Evolutionary conservation across 139 green algal species (phyloP).

Genomic region (Auxenochlorella pyrenoidosa): DNA sequence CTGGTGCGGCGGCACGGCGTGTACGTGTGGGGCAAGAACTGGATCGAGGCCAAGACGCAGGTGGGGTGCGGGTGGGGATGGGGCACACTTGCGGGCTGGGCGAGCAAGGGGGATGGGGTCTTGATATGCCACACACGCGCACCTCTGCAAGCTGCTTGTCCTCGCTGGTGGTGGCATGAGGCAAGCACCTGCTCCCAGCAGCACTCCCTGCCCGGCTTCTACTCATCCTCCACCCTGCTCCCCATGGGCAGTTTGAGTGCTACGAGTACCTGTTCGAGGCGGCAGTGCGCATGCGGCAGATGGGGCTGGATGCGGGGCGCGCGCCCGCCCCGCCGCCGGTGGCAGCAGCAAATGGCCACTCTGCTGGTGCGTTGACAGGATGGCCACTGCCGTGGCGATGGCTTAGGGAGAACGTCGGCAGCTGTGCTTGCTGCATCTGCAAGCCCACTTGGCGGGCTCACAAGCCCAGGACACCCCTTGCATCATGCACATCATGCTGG

Average conservation of each 20-base stretch:
- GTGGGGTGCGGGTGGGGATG: background rate
- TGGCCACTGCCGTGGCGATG: background rate
- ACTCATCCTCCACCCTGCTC: background rate
- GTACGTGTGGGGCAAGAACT: conserved; percentile 92
- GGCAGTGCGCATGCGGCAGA: conserved; percentile 78
- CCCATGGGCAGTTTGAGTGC: conserved; percentile 88
- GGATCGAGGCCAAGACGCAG: conserved; percentile 76
- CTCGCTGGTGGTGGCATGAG: no score
- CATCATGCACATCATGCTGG: background rate
- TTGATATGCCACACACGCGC: no score
- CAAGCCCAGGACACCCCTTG: no score
- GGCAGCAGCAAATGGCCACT: conserved; percentile 28
- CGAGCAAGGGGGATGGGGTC: background rate
- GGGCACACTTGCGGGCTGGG: background rate
- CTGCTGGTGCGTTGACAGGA: background rate
- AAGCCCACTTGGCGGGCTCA: no score
- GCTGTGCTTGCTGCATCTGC: no score
- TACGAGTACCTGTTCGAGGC: conserved; percentile 97
- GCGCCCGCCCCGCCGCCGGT: conserved; percentile 27
- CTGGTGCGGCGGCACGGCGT: conserved; percentile 85
- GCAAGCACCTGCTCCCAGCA: background rate
- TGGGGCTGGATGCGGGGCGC: conserved; percentile 80
- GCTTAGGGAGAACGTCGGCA: no score
- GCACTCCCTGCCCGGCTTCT: background rate
- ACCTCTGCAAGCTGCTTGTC: no score